phyloP scores from a whole-genome alignment of 306 rosid genomes.

The Cyclanthera cordifolia region DNA sequence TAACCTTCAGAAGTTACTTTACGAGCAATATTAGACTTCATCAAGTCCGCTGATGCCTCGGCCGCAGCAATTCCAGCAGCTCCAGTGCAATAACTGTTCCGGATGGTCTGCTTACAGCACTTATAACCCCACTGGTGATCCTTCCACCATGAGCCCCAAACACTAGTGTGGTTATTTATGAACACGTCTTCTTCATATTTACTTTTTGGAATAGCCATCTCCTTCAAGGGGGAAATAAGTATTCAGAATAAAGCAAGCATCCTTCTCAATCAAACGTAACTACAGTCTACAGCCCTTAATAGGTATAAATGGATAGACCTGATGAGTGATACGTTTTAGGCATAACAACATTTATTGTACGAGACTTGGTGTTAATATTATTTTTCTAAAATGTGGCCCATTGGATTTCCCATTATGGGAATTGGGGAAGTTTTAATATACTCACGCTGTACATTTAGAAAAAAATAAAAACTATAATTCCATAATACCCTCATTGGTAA shows the following conservation, averaged over 20 bases:
- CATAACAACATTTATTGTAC: background rate
- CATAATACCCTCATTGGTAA: no score
- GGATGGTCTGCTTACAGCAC: conserved; percentile 43
- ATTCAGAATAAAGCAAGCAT: no score
- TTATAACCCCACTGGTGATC: conserved; percentile 67
- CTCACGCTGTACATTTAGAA: no score
- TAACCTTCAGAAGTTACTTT: conserved; percentile 43
- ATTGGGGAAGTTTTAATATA: no score
- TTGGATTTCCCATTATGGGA: background rate
- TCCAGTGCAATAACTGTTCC: conserved; percentile 53
- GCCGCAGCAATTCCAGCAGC: conserved; percentile 6
- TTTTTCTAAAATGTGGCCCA: background rate
- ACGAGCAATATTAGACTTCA: conserved; percentile 54
- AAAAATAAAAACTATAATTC: no score
- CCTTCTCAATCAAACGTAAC: background rate
- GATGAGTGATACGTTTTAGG: no score
- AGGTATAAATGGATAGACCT: no score
- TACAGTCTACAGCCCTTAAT: background rate
- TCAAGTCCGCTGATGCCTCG: conserved; percentile 33
- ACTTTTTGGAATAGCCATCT: conserved; percentile 18
- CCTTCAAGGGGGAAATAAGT: no score
- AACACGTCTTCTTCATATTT: conserved; percentile 46
- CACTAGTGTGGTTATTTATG: conserved; percentile 43
- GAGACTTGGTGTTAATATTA: background rate
- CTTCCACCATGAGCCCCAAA: conserved; percentile 73